Evolutionary conservation across 2,329 filamentous ascomycete species (phyloP), one percentile per base, ranked within the genome.

Genomic region (Colletotrichum endophyticum): DNA sequence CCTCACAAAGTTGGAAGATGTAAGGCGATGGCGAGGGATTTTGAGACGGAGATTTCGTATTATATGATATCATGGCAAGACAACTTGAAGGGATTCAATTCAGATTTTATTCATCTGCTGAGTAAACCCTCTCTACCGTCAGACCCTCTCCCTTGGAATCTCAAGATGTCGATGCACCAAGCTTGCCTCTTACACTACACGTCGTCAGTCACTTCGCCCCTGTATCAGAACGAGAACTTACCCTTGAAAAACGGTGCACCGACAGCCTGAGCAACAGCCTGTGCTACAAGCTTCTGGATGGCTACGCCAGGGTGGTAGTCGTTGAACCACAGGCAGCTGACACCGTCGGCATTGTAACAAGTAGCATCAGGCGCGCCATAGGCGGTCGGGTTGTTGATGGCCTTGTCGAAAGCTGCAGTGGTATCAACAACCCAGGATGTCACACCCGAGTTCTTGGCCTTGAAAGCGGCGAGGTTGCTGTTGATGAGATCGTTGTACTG

Each of bases 291-390:
- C 68, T 79, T 79, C 70, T 88, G 84, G 11, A 87, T 87, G 11
- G 82, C 82, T 8, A 86, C 78, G 0, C 82, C 86, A 0, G 86
- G 86, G 39, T 88, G 86, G 44, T 87, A 88, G 36, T 86, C 79
- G 67, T 88, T 85, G 72, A 84, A 86, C 87, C 88, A 89, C 39
- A 89, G 70, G 73, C 88, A 89, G 13, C 83, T 87, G 16, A 80
- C 82, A 6, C 88, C 88, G 61, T 89, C 81, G 0, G 71, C 78
- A 49, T 87, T 86, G 30, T 80, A 85, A 79, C 87, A 89, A 1
- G 82, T 85, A 2, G 86, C 85, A 61, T 89, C 82, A 2, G 84
- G 84, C 0, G 86, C 81, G 2, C 87, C 87, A 67, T 88, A 89
- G 0, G 80, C 81, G 0, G 77, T 80, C 0, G 88, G 88, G 64